phyloP scores from a whole-genome alignment of 805 yeast genomes.

The Kluyveromyces wickerhamii region DNA sequence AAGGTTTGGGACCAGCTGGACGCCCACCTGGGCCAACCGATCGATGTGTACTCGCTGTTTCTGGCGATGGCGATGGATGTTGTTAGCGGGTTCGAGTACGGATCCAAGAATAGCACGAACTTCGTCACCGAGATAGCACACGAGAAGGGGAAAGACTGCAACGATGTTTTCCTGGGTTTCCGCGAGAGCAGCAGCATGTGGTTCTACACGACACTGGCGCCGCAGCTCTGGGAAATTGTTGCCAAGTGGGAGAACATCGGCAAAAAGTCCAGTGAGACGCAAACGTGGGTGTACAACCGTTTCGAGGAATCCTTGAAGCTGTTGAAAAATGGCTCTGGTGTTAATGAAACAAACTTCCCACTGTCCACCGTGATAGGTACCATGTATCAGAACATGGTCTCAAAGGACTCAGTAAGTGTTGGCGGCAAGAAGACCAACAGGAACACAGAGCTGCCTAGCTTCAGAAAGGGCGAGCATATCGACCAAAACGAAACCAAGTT shows the following conservation, averaged over 20 bases:
- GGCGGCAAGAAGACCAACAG: neutral
- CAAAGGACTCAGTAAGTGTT: too few relatives aligned
- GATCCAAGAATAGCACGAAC: conserved; percentile 39
- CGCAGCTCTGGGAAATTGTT: conserved; percentile 43
- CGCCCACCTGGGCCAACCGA: conserved; percentile 19
- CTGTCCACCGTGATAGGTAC: conserved; percentile 1
- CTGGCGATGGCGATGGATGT: conserved; percentile 69
- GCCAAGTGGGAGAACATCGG: conserved; percentile 34
- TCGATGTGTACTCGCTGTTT: conserved; percentile 57
- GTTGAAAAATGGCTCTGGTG: conserved; percentile 15
- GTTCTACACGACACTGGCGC: conserved; percentile 59
- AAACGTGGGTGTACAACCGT: conserved; percentile 38
- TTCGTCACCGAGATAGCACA: conserved; percentile 29
- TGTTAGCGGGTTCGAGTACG: conserved; percentile 53
- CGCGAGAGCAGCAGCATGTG: conserved; percentile 47
- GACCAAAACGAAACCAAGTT: neutral
- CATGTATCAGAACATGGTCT: conserved; percentile 2
- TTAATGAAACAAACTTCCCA: conserved; percentile 15
- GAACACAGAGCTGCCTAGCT: neutral
- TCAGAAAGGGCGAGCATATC: conserved; percentile 1
- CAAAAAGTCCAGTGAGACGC: conserved; percentile 34
- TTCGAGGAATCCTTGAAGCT: conserved; percentile 17
- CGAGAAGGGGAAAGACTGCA: neutral
- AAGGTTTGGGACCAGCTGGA: conserved; percentile 21
- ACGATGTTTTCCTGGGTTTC: conserved; percentile 36